Base-by-base conservation (phyloP, 306 rosid genomes). In the Urtica urens region DNA sequence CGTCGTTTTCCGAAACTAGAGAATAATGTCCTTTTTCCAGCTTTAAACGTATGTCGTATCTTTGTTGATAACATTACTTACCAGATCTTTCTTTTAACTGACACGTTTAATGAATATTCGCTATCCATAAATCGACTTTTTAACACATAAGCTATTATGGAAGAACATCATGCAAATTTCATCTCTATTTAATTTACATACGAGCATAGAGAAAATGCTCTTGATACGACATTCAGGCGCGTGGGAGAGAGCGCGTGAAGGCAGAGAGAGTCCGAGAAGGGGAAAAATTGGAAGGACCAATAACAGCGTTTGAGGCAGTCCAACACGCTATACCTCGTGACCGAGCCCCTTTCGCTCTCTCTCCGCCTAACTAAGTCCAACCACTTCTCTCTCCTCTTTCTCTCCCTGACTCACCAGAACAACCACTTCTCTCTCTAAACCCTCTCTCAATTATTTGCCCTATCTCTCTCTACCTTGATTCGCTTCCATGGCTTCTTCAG, bases 401-500 rank as follows among this genome's bases (percentile, higher is more conserved):
- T 59, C 31, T 15, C 30, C 20, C 38, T 23, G 19, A 3, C n/a
- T 2, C 20, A 9, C 16, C 35, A 22, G n/a, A 7, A 22, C 9
- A 48, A 26, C 43, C 5, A 11, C 11, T 29, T 18, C 5, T 18
- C 5, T 13, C 26, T 10, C 12, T 12, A 2, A 10, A 38, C 33
- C 10, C 33, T 28, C 33, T 28, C 33, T 28, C 33, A 4, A 4
- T 9, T 23, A 5, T 13, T 21, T 20, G 11, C 39, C 22, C 25
- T n/a, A 34, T 15, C 41, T 47, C 24, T 10, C 55, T 16, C 30
- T 28, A 3, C 6, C 52, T 10, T 23, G 13, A 3, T 28, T 26
- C 30, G 20, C 54, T 20, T 43, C 17, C 26, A 50, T 83, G 94
- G 81, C 90, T 0, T 78, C 81, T 15, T n/a, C n/a, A n/a, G 59